Evolutionary conservation across 108 stramenopile genomes (phyloP), one percentile per base, ranked within the genome.

Genomic region (Fragilaria radians): DNA sequence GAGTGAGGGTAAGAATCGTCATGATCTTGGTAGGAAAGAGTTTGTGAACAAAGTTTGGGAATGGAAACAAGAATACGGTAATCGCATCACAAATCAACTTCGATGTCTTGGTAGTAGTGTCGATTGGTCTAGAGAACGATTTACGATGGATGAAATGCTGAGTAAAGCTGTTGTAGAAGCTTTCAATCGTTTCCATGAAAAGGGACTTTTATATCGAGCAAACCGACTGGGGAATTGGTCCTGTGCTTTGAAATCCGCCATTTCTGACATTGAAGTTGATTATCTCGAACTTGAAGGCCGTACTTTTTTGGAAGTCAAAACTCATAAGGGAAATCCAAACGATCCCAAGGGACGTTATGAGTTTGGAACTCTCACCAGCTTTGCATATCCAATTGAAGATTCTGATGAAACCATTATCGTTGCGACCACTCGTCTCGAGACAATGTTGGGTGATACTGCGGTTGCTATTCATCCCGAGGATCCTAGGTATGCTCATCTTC

Each of bases 251-350:
- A 95, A 95, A 63, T 88, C 89, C n/a, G 98, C 98, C 48, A 93
- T 99, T 70, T 95, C 95, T 9, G 97, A 99, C 67, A 96, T 99
- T 72, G 98, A 99, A 79, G 98, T 99, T 19, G 97, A 98, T 79
- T 79, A 88, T 66, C 62, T 97, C 59, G 97, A 98, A 49, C 66
- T 98, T 52, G 94, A 93, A 60, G 95, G 94, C 31, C 73, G 88
- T 52, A 96, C 95, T 11, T 85, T 82, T 57, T 61, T 96, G 61
- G 79, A 88, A 54, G 98, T 99, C 63, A 97, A 96, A 63, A 93
- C 91, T 48, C 97, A 99, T 77, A 95, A 84, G 74, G 93, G 89
- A 22, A 91, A 94, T 55, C 74, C 81, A 1, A 85, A 81, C 23
- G 93, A 94, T 71, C 70, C 81, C 52, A 85, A 80, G 62, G 91